A percentile compares a stretch with the other conserved stretches of the same genome.
These are phyloP conservation scores for Evansstolkia leycettana DNA, from an alignment of 495 filamentous ascomycete species.

Conservation along the genomic window DNA sequence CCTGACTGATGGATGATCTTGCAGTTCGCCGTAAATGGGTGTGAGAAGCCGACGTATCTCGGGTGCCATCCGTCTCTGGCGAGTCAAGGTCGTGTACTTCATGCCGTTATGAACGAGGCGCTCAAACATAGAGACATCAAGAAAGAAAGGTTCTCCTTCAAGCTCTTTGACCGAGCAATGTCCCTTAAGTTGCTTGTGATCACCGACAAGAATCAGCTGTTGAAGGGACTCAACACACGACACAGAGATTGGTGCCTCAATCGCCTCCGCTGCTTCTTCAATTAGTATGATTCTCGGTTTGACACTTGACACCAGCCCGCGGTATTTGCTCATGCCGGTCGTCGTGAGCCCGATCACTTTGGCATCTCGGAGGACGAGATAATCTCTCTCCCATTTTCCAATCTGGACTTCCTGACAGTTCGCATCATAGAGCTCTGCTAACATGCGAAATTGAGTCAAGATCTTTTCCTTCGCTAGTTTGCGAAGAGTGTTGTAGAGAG, in stretches of 20 bases:
- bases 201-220: slow-evolving; percentile 65
- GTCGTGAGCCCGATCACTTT: slow-evolving; percentile 65
- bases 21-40: slow-evolving; percentile 54
- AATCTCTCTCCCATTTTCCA: slow-evolving; percentile 44
- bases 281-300: slow-evolving; percentile 55
- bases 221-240: slow-evolving; percentile 56
- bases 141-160: slow-evolving; percentile 42
- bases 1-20: slow-evolving; percentile 58
- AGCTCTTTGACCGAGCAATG: slow-evolving; percentile 43
- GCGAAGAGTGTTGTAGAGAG: slow-evolving; percentile 47
- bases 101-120: slow-evolving; percentile 61
- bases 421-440: slow-evolving; percentile 29
- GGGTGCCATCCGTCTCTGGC: slow-evolving; percentile 62
- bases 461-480: slow-evolving; percentile 29
- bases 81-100: slow-evolving; percentile 43
- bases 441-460: slow-evolving; percentile 24
- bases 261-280: slow-evolving; percentile 65
- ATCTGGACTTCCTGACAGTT: slow-evolving; percentile 30
- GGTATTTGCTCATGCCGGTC: slow-evolving; percentile 82
- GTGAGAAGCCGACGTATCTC: slow-evolving; percentile 51
- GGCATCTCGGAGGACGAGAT: slow-evolving; percentile 31
- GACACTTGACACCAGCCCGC: slow-evolving; percentile 57
- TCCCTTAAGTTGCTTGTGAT: slow-evolving; percentile 63
- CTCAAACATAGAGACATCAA: slow-evolving; percentile 65
- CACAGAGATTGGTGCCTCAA: slow-evolving; percentile 53